Base-by-base conservation (phyloP, 306 rosid genomes). In the Sindora glabra region DNA sequence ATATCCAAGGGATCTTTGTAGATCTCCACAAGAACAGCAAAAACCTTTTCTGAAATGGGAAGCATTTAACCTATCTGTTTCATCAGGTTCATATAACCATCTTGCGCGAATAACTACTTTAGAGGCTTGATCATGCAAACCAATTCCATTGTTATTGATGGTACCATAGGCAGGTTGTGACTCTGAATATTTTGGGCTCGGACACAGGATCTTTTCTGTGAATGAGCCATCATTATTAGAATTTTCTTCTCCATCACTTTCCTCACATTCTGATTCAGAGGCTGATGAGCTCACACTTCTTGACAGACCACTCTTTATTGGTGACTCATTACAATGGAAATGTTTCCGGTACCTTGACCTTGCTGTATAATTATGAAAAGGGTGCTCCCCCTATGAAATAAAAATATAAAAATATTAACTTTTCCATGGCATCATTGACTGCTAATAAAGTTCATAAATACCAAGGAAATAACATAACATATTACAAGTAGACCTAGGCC, bases 41-140 rank as follows among this genome's bases (percentile, higher is more conserved):
- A 78, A 56, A 52, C 88, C 60, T 70, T 73, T 92, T 78, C 95
- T 83, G 75, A 86, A 88, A 77, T 92, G 96, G 19, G 99, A 70
- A 62, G 78, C 94, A 51, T 79, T 77, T 46, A 88, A 68, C 49
- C 89, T 76, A 59, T 92, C 98, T 26, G 40, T 49, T 68, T 72
- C 85, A 61, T 92, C 90, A n/a, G 96, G 95, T 85, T 92, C 94
- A 17, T 76, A 58, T 49, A 92, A 64, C 98, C 95, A 92, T 73
- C 77, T 83, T 62, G 94, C 98, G 22, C 45, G 80, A 64, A 77
- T 30, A 45, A 65, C 77, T 32, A 42, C 48, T 71, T 36, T 56
- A 16, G 77, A 41, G 29, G 27, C 59, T 65, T 59, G 83, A 73
- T 47, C 36, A 59, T 69, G 72, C 41, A 54, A 34, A 61, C 25